Base-by-base conservation (phyloP, 306 rosid genomes). In the Cicer bijugum region DNA sequence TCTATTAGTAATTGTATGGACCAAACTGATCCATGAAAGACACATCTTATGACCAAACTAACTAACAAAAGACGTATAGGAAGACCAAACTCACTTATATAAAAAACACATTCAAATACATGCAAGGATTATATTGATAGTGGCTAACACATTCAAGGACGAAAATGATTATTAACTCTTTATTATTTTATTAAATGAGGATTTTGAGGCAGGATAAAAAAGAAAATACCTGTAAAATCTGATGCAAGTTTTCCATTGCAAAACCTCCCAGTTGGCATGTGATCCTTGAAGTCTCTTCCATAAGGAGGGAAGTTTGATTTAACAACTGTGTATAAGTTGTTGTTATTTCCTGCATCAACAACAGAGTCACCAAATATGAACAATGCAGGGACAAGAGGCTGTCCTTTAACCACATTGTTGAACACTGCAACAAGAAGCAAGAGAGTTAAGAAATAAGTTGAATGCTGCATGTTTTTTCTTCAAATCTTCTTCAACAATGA, bases 351-450 rank as follows among this genome's bases (percentile, higher is more conserved):
- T 11, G 55, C 94, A 83, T 92, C 97, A 48, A 84, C 82, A 0
- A 86, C 88, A 1, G 96, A 92, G 72, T 92, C 96, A 40, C 97
- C 97, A 77, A 90, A 92, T 71, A 90, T 84, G 86, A 92, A 83
- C 75, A 92, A 33, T 39, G 91, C 96, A 8, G 94, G 96, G 50
- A 92, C 92, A n/a, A 86, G 80, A 48, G 89, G 84, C 72, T 88
- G 90, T 23, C 84, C 93, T 59, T 84, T 71, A 56, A 75, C 82
- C 77, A 65, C 68, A 71, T 62, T 67, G 71, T 62, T 67, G 71
- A 83, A 44, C 75, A 75, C 12, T 39, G 80, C 20, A 79, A 84
- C 39, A 63, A 82, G 65, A 81, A 82, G 39, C 33, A 78, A 61
- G 44, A 17, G 75, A 68, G 69, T 64, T 51, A 83, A 71, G 37